A percentile compares a stretch with the other conserved stretches of the same genome.
Conservation (phyloP, 2,329 filamentous ascomycete species). For the Pestalotiopsis sp. region DNA sequence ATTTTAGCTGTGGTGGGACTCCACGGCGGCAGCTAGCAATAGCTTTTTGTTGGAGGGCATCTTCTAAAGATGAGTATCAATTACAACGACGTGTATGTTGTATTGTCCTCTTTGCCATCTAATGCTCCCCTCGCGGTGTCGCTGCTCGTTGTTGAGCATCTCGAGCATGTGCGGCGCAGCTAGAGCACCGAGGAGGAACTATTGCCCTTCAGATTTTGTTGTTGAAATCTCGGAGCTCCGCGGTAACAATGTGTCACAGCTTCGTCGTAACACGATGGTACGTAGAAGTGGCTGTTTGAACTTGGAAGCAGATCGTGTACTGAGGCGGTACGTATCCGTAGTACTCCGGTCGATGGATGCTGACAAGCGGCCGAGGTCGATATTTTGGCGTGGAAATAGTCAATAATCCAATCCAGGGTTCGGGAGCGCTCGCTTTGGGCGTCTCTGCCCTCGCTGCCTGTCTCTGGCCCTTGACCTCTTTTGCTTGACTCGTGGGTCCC, state of each 20-base stretch:
- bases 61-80: background rate
- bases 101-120: no score
- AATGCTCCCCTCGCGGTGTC: background rate
- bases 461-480: conserved; percentile 18
- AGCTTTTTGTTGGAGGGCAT: background rate
- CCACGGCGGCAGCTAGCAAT: background rate
- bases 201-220: background rate
- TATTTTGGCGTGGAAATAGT: background rate
- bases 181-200: background rate
- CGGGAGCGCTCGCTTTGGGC: conserved; percentile 21
- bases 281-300: background rate
- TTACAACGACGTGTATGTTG: no score
- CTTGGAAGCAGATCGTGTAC: background rate
- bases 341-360: background rate
- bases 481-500: conserved; percentile 25
- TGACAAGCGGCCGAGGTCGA: background rate
- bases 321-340: background rate
- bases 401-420: background rate
- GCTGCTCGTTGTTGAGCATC: background rate
- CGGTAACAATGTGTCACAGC: background rate
- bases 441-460: conserved; percentile 9
- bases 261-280: background rate
- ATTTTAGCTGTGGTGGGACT: background rate
- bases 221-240: background rate
- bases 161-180: background rate